Conservation (phyloP, 768 basidiomycete species). For the Leccinum uliginosum region DNA sequence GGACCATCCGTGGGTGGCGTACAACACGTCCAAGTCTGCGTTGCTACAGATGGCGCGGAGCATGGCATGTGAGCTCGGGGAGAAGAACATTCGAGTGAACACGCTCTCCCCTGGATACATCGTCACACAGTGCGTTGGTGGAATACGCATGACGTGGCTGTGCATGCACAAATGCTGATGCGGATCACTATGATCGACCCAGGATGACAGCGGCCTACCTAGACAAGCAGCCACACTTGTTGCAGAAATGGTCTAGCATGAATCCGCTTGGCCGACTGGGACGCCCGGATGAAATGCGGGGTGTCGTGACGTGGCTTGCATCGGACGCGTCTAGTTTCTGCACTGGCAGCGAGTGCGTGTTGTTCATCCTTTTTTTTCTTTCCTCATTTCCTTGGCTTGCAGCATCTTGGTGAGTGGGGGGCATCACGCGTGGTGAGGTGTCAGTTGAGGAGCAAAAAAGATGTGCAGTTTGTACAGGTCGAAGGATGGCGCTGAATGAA, state of each 20-base stretch:
- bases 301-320: slow-evolving; percentile 67
- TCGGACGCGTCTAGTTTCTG: slow-evolving; percentile 75
- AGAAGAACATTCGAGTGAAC: slow-evolving; percentile 65
- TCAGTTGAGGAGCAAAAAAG: neutral
- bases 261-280: slow-evolving; percentile 73
- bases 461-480: too few species aligned
- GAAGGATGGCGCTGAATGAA: too few species aligned
- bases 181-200: slow-evolving; percentile 9
- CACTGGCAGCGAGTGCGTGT: slow-evolving; percentile 76
- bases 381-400: neutral
- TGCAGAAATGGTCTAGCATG: slow-evolving; percentile 61
- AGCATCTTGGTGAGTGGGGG: slow-evolving; percentile 32
- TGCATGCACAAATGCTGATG: too few species aligned
- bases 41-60: slow-evolving; percentile 80
- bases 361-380: neutral
- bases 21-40: slow-evolving; percentile 74
- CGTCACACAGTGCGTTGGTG: slow-evolving; percentile 56
- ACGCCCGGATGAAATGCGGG: slow-evolving; percentile 66
- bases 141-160: too few species aligned
- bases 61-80: slow-evolving; percentile 78
- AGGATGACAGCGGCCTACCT: slow-evolving; percentile 77
- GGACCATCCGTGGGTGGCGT: slow-evolving; percentile 74
- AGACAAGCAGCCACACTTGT: slow-evolving; percentile 57
- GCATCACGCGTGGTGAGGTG: slow-evolving; percentile 28
- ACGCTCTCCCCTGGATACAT: slow-evolving; percentile 74